These are phyloP conservation scores for Moesziomyces antarcticus DNA, from an alignment of 1,284 basidiomycete genomes.

Conservation along the genomic window DNA sequence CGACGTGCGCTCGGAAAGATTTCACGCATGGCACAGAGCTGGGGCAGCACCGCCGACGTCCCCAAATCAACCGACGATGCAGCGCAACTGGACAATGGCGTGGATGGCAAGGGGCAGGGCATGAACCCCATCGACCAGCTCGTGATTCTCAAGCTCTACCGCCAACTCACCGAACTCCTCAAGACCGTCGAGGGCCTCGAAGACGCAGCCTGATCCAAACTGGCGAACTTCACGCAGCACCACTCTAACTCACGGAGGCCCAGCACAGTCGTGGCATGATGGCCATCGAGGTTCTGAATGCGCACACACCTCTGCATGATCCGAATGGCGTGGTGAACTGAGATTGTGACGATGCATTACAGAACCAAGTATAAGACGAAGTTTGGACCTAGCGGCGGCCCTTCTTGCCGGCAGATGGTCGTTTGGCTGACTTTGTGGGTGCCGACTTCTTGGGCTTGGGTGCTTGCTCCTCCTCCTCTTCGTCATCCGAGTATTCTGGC, in stretches of 20 bases:
- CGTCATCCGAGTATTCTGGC: slow-evolving; percentile 32
- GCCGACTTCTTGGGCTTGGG: slow-evolving; percentile 9
- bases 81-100: neutral
- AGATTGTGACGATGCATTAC: neutral
- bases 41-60: slow-evolving; percentile 1
- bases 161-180: slow-evolving; percentile 59
- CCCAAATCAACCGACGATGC: neutral
- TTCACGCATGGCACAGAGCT: slow-evolving; percentile 41
- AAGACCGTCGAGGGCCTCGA: slow-evolving; percentile 61
- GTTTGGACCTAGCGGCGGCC: slow-evolving; percentile 16
- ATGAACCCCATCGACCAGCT: slow-evolving; percentile 65
- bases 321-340: neutral
- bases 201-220: slow-evolving; percentile 18
- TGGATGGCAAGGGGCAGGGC: slow-evolving; percentile 1
- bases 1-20: slow-evolving; percentile 60
- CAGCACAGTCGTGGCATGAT: too few relatives aligned
- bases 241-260: neutral
- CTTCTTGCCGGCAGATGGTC: slow-evolving; percentile 5
- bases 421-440: neutral
- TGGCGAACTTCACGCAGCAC: neutral
- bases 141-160: slow-evolving; percentile 61
- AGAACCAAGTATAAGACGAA: neutral
- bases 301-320: neutral
- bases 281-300: neutral
- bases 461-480: slow-evolving; percentile 13